phyloP scores from a whole-genome alignment of 1,284 basidiomycete genomes.

The Fistulinella staudtii region DNA sequence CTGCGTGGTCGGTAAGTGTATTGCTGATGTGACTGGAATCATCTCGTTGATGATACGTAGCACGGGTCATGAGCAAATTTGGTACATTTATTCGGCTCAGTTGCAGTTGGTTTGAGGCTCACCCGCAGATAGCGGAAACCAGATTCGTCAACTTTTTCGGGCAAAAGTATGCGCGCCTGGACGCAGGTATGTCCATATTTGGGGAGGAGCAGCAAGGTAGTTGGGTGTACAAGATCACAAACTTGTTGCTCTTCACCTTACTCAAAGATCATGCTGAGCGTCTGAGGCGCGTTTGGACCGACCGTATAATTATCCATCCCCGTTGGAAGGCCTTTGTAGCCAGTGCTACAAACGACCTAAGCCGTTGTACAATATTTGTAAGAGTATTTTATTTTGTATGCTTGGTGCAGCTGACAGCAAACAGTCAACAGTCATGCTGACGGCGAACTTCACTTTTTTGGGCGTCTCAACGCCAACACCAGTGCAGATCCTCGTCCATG shows the following conservation, averaged over 20 bases:
- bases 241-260: conserved; percentile 14
- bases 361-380: conserved; percentile 48
- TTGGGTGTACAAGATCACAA: conserved; percentile 2
- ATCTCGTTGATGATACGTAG: conserved; percentile 1
- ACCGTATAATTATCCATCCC: conserved; percentile 21
- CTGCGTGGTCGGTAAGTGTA: conserved; percentile 17
- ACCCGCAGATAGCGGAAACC: conserved; percentile 9
- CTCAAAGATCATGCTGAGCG: conserved; percentile 12
- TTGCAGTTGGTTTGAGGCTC: neutral
- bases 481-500: conserved; percentile 13
- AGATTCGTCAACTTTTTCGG: conserved; percentile 9
- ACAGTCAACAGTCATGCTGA: conserved; percentile 24
- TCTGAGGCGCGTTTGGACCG: conserved; percentile 21
- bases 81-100: neutral
- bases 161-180: conserved; percentile 9
- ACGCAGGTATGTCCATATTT: conserved; percentile 9
- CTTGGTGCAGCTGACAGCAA: neutral
- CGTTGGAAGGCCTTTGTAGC: conserved; percentile 15
- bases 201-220: neutral
- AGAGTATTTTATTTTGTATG: neutral
- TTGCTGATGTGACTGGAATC: neutral
- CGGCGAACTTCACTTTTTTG: conserved; percentile 20
- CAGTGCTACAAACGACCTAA: conserved; percentile 44
- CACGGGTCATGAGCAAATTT: conserved; percentile 11
- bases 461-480: conserved; percentile 1